Conservation (phyloP, 2,329 filamentous ascomycete species). For the Cladosporium sp. region DNA sequence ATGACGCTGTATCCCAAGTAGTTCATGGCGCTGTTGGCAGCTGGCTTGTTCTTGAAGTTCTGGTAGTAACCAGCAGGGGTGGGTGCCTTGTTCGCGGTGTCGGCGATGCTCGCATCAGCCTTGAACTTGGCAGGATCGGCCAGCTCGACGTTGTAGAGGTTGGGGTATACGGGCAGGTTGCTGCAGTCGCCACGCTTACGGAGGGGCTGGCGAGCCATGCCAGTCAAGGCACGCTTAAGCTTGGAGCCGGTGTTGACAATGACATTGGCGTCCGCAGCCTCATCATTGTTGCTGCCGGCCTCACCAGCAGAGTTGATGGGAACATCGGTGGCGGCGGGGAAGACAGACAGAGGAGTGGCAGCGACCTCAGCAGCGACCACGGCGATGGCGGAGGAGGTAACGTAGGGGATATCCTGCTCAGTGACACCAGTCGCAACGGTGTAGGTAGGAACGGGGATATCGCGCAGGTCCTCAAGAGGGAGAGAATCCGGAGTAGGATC, state of each 20-base stretch:
- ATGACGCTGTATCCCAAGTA: conserved; percentile 23
- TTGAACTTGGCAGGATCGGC: conserved; percentile 13
- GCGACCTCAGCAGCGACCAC: background rate
- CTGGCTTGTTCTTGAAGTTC: conserved; percentile 23
- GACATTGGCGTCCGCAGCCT: background rate
- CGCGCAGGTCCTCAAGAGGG: conserved; percentile 19
- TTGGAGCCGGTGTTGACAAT: conserved; percentile 2
- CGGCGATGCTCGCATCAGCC: conserved; percentile 20
- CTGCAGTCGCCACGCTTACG: conserved; percentile 9
- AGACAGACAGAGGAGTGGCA: conserved; percentile 5
- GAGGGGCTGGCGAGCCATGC: background rate
- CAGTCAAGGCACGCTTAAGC: conserved; percentile 4
- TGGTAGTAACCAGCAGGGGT: conserved; percentile 20
- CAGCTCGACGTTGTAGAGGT: background rate
- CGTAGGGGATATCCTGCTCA: conserved; percentile 7
- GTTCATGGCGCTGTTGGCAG: conserved; percentile 20
- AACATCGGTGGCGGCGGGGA: conserved; percentile 10
- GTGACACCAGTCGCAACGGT: conserved; percentile 6
- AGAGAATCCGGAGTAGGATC: conserved; percentile 21
- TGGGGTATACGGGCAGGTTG: background rate
- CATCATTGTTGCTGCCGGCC: background rate
- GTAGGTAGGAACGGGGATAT: conserved; percentile 20
- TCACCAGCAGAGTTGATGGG: conserved; percentile 11
- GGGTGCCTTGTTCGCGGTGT: conserved; percentile 11
- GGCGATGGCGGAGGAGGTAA: background rate